A percentile compares a stretch with the other conserved stretches of the same genome.
Evolutionary conservation across 2,329 filamentous ascomycete genomes (phyloP).

Genomic region (Botryotinia convoluta): DNA sequence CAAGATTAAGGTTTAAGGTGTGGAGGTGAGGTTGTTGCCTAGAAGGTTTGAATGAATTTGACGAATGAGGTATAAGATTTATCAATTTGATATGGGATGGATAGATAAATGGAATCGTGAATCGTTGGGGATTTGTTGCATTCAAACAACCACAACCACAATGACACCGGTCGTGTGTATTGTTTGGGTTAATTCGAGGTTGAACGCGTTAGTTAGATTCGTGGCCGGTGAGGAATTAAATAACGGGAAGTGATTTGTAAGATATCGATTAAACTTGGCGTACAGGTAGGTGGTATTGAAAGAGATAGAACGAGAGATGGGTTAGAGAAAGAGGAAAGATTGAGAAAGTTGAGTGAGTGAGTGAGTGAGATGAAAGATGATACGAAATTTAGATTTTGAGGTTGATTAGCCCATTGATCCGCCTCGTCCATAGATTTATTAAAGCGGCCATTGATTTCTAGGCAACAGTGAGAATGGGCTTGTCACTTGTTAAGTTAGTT

Average conservation of each 20-base stretch:
- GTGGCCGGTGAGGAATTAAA: not conserved
- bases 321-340: not conserved
- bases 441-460: constrained; percentile 6
- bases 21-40: constrained; percentile 13
- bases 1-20: not conserved
- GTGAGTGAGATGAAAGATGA: not conserved
- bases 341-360: not conserved
- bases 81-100: not conserved
- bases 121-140: not conserved
- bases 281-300: not conserved
- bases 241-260: not conserved
- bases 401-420: not conserved
- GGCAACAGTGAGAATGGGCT: constrained; percentile 6
- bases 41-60: not conserved
- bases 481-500: not conserved
- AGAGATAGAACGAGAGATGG: not conserved
- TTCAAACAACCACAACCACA: not conserved
- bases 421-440: not conserved
- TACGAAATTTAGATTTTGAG: not conserved
- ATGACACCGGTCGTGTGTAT: not conserved
- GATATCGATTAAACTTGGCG: not conserved
- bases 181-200: not conserved
- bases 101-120: not conserved
- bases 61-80: constrained; percentile 1
- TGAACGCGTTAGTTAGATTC: not conserved